Percentiles rank a stretch among this genome's conserved stretches.
Evolutionary conservation across 371 early-diverging fungal species (phyloP).

Genomic region (Apophysomyces variabilis): DNA sequence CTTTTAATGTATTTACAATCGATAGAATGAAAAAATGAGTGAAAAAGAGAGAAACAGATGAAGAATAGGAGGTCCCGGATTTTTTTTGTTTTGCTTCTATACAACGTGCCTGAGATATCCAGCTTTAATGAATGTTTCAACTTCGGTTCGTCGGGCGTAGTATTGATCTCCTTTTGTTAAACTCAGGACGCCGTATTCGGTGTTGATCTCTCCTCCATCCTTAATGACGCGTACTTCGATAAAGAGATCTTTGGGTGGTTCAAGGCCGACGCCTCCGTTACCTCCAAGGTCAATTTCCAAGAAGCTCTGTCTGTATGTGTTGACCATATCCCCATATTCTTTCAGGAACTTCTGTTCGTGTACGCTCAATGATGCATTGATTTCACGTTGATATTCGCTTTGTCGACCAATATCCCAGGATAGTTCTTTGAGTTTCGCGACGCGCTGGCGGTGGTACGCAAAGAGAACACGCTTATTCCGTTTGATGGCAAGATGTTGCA

Average conservation of each 20-base stretch:
- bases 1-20: too few species aligned
- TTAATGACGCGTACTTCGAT: slow-evolving; percentile 86
- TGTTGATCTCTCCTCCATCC: slow-evolving; percentile 88
- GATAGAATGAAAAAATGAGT: background rate
- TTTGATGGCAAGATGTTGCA: slow-evolving; percentile 62
- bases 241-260: slow-evolving; percentile 88
- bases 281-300: slow-evolving; percentile 79
- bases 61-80: background rate
- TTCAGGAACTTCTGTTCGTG: slow-evolving; percentile 70
- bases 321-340: slow-evolving; percentile 65
- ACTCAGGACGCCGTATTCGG: slow-evolving; percentile 78
- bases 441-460: slow-evolving; percentile 83
- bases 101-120: slow-evolving; percentile 76
- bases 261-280: slow-evolving; percentile 67
- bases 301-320: slow-evolving; percentile 67
- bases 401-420: slow-evolving; percentile 75
- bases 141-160: slow-evolving; percentile 84
- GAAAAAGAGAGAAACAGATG: background rate
- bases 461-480: slow-evolving; percentile 90
- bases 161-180: slow-evolving; percentile 81
- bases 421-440: slow-evolving; percentile 73
- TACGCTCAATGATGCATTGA: slow-evolving; percentile 57
- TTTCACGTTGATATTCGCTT: slow-evolving; percentile 41
- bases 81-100: background rate
- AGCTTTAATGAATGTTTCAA: slow-evolving; percentile 84